Base-by-base conservation (phyloP, 331 rosid genomes). In the Prunus yedoensis region DNA sequence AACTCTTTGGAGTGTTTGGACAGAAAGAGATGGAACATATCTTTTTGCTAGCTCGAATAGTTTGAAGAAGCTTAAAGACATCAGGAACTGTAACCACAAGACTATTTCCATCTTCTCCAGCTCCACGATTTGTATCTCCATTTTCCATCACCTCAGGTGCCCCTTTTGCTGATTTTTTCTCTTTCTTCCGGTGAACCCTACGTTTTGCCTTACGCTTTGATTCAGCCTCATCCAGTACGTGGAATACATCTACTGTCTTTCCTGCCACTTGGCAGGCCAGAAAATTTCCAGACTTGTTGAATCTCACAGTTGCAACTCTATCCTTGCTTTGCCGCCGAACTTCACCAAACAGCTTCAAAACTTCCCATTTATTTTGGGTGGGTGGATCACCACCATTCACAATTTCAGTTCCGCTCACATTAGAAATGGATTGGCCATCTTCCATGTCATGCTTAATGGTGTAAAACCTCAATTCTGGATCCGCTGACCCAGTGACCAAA, bases 261-360 rank as follows among this genome's bases (percentile, higher is more conserved):
- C 97, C 99, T 0, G 99, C 97, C 74, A 88, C 91, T 74, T 94
- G 99, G 75, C 96, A 94, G 51, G 96, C 99, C 73, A 94, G 75
- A 76, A 94, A 81, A 86, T 78, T 87, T 68, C 99, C 99, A 1
- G 88, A 79, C 85, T 86, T 94, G 88, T 87, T 88, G 79, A 92
- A 94, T 82, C 84, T 87, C 78, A 94, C 86, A 1, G 90, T 91
- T 13, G 96, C 88, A 76, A 94, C 96, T 86, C 99, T 94, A 70
- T 94, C 96, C 73, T 88, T 89, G 84, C 82, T 88, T 85, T 89
- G 91, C 51, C 96, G 83, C 79, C 78, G 89, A 81, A 94, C 80
- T 84, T 90, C 99, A 75, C 99, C 99, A 86, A 92, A 92, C 74
- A 67, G 82, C 78, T 83, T 87, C 76, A 94, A 81, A 79, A 94